These are phyloP conservation scores for Elymus sibiricus DNA, from an alignment of 176 grass and related monocot species.

Conservation along the genomic window DNA sequence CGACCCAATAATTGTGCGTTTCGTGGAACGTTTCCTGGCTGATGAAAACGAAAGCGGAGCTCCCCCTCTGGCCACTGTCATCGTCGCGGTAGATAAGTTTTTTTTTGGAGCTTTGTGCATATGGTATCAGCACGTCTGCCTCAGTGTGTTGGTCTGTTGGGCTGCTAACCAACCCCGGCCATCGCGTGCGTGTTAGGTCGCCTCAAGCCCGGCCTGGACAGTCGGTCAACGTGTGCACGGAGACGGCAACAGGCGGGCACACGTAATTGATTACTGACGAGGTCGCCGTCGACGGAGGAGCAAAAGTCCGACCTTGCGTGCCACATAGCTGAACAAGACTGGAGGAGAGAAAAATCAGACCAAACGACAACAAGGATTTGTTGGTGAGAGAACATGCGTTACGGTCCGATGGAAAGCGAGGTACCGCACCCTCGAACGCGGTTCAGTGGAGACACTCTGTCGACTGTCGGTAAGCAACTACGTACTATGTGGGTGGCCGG, in stretches of 20 bases:
- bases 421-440: neutral
- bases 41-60: no score
- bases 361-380: neutral
- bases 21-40: no score
- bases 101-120: no score
- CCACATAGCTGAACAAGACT: neutral
- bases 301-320: neutral
- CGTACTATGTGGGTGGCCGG: no score
- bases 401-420: no score
- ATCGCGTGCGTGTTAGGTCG: neutral
- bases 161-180: no score
- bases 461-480: no score
- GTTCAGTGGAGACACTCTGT: no score
- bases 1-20: no score
- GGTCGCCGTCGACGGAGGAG: neutral
- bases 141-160: neutral
- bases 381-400: neutral
- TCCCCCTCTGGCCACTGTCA: no score
- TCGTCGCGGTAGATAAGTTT: no score
- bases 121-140: neutral
- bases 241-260: neutral
- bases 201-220: neutral
- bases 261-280: neutral
- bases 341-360: neutral
- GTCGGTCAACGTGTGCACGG: neutral